Evolutionary conservation across 2,329 filamentous ascomycete species (phyloP), one percentile per base, ranked within the genome.

Genomic region (Cladosporium velox): DNA sequence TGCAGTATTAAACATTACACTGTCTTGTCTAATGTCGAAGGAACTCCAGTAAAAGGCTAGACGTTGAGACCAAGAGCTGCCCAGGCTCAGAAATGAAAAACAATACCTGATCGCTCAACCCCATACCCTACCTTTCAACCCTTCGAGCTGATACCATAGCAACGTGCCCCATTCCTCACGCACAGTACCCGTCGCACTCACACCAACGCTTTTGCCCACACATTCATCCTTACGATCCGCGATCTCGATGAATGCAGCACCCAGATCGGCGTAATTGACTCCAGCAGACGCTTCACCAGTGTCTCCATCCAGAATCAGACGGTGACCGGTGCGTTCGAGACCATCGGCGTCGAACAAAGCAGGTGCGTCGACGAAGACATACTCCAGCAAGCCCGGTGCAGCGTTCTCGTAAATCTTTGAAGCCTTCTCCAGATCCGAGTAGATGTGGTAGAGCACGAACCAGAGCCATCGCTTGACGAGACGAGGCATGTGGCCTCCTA

Each of bases 221-320:
- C 71, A 72, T 51, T 73, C 69, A 28, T 63, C 41, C 47, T 64
- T 66, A 21, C 71, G 41, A 35, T 67, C 59, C n/a, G 70, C 71
- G 26, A 71, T 65, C 59, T 73, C 71, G 24, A 65, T 57, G 32
- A 71, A 72, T 7, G 59, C 68, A 14, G 62, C 71, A 4, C 71
- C 71, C 2, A 72, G 58, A 60, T 73, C 71, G 11, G 70, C 67
- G 59, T 73, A 73, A 47, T 60, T 71, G 11, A 73, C 34, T n/a
- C 49, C 52, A 34, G 34, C 18, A 30, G 49, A 34, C 21, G 26
- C 24, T 34, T 60, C 51, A 12, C 59, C 54, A 30, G 44, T 55
- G n/a, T 57, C 41, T 10, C 60, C 68, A 6, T 32, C 51, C n/a
- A 70, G 12, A 14, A 66, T 32, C 5, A 72, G 57, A 28, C 68